Evolutionary conservation across 257 asterid species (phyloP), one percentile per base, ranked within the genome.

Genomic region (Ocimum tenuiflorum): DNA sequence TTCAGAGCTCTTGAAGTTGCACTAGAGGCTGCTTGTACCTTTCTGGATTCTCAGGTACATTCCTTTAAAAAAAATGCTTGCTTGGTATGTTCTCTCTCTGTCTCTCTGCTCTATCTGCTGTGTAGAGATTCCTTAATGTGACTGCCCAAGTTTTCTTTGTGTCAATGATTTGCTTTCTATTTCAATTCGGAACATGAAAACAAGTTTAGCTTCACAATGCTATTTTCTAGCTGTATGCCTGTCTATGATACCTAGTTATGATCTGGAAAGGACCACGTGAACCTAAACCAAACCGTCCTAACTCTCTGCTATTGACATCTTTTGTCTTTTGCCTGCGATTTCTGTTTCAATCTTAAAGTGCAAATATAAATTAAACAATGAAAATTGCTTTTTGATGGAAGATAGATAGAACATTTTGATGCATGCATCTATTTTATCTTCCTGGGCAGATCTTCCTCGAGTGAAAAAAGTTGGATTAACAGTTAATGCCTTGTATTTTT

Each of bases 1-100:
- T 94, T 90, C 73, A 85, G 99, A 57, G 99, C 99, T 65, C 97
- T 94, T 73, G 99, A 94, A 82, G 96, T 94, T 83, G 99, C 99
- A 53, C 69, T 94, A 75, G 99, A 94, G 78, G 83, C 99, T 67
- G 99, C 99, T 57, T 90, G 99, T 73, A 87, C 99, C 1, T 89
- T 84, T 77, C 81, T 92, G 53, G 99, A 92, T 79, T 80, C 96
- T 70, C 99, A 94, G 99, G 99, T 94, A 56, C 56, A 38, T 66
- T 67, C 39, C 31, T 15, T 15, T 8, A 56, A 62, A 42, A 4
- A 1, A 1, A 4, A 2, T 2, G 35, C 52, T 75, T 41, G 64
- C 41, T 38, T 56, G 38, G 17, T 19, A 50, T 19, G 1, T 9
- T 12, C 52, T 63, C 36, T 56, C 46, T 39, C 60, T 56, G 52